These are phyloP conservation scores for Geotrichum bryndzae DNA, from an alignment of 1,139 yeast species.

Conservation along the genomic window DNA sequence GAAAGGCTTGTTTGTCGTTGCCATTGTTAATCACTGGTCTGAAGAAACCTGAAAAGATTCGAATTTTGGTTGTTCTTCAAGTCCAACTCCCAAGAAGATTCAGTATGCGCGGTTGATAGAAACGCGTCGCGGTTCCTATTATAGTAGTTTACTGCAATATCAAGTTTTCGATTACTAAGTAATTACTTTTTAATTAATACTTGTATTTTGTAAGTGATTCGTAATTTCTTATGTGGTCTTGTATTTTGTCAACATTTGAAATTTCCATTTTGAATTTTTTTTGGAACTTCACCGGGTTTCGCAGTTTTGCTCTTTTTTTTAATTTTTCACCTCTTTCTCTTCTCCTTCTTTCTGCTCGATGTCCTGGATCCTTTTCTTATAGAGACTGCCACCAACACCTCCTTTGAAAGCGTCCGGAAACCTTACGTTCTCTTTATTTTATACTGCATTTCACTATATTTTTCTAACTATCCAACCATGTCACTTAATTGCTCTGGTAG, in stretches of 20 bases:
- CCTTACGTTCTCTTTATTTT: neutral
- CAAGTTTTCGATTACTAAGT: neutral
- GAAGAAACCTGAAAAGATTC: neutral
- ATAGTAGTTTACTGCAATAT: neutral
- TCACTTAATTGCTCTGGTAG: slow-evolving; percentile 3
- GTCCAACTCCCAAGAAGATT: neutral
- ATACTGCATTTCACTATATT: neutral
- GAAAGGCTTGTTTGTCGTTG: slow-evolving; percentile 9
- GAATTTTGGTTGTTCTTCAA: neutral
- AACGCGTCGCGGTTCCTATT: neutral
- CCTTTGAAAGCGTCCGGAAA: neutral
- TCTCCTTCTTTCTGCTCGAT: neutral
- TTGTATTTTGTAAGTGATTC: neutral
- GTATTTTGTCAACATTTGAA: neutral
- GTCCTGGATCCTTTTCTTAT: neutral
- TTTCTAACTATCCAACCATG: neutral
- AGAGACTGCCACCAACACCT: neutral
- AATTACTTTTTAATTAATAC: neutral
- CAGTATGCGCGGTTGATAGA: neutral
- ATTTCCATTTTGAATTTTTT: neutral
- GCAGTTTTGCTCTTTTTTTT: neutral
- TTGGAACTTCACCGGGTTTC: neutral
- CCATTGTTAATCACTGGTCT: neutral
- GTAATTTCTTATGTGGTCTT: neutral
- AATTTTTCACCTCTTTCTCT: neutral